A percentile compares a stretch with the other conserved stretches of the same genome.
Evolutionary conservation across 257 asterid species (phyloP).

Genomic region (Ehretia macrophylla): DNA sequence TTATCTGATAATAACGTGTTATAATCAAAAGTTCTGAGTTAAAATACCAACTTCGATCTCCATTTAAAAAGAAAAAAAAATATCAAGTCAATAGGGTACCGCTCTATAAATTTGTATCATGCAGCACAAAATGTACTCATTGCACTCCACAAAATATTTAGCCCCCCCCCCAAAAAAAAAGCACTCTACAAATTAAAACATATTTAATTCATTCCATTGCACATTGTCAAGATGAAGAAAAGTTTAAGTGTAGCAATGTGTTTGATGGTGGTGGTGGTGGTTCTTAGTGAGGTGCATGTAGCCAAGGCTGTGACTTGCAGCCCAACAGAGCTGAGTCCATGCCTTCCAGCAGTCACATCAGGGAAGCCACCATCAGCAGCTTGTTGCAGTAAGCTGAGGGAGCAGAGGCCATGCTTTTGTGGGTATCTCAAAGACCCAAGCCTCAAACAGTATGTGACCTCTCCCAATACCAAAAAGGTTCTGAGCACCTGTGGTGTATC

Average conservation of each 20-base stretch:
- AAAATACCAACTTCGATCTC: too few species aligned
- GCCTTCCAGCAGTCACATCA: conserved; percentile 3
- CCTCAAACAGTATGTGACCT: conserved; percentile 15
- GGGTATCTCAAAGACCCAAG: conserved; percentile 18
- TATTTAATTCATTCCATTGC: too few species aligned
- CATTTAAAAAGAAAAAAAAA: too few species aligned
- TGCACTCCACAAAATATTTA: too few species aligned
- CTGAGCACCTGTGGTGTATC: conserved; percentile 15
- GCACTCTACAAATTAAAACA: too few species aligned
- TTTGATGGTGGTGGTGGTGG: not conserved
- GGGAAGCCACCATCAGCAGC: not conserved
- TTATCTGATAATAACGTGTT: too few species aligned
- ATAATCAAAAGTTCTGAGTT: too few species aligned
- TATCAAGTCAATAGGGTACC: too few species aligned
- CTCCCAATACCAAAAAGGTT: conserved; percentile 23
- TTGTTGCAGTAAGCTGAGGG: conserved; percentile 23
- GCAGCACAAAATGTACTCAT: too few species aligned
- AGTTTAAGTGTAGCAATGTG: not conserved
- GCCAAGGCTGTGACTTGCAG: conserved; percentile 16
- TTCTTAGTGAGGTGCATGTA: not conserved
- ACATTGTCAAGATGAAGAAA: too few species aligned
- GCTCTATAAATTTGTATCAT: too few species aligned
- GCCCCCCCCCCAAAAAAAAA: too few species aligned
- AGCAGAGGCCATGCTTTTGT: conserved; percentile 32
- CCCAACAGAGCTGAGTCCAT: conserved; percentile 9